These are phyloP conservation scores for Oldenlandia corymbosa DNA, from an alignment of 257 asterid species.

Conservation along the genomic window DNA sequence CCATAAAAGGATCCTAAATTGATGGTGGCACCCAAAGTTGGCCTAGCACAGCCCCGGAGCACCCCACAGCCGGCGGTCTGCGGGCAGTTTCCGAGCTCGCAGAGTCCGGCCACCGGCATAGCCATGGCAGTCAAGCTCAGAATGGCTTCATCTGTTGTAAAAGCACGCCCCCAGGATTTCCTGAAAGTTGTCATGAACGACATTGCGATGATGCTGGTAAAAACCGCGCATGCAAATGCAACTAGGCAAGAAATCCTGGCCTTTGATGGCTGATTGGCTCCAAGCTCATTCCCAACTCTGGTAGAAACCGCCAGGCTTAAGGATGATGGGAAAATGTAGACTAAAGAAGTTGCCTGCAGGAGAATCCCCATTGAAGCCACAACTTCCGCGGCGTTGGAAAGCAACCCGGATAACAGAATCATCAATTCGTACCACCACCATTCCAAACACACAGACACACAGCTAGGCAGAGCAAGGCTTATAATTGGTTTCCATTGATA, in stretches of 20 bases:
- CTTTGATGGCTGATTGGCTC: constrained; percentile 40
- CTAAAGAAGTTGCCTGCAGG: constrained; percentile 51
- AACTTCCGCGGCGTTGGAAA: constrained; percentile 38
- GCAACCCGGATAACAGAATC: constrained; percentile 54
- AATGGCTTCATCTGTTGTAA: constrained; percentile 39
- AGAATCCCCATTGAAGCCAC: constrained; percentile 67
- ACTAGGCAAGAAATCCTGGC: constrained; percentile 34
- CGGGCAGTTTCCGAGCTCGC: constrained; percentile 72
- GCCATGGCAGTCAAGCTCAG: constrained; percentile 32
- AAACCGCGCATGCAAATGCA: constrained; percentile 34
- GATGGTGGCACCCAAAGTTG: constrained; percentile 37
- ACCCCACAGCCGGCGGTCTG: constrained; percentile 73
- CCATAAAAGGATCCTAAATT: constrained; percentile 60
- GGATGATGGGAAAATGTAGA: constrained; percentile 53
- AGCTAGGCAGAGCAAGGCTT: constrained; percentile 41
- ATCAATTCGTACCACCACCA: constrained; percentile 69
- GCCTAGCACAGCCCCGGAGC: constrained; percentile 64
- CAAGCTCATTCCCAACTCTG: constrained; percentile 63
- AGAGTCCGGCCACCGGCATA: constrained; percentile 60
- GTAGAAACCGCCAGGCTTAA: constrained; percentile 48
- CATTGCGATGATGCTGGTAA: constrained; percentile 36
- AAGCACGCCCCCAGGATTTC: constrained; percentile 38
- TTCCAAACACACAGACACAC: constrained; percentile 43
- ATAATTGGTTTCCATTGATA: constrained; percentile 39
- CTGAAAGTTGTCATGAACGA: constrained; percentile 24